Conservation (phyloP, 192 early-diverging fungal genomes). For the Coemansia sp. region DNA sequence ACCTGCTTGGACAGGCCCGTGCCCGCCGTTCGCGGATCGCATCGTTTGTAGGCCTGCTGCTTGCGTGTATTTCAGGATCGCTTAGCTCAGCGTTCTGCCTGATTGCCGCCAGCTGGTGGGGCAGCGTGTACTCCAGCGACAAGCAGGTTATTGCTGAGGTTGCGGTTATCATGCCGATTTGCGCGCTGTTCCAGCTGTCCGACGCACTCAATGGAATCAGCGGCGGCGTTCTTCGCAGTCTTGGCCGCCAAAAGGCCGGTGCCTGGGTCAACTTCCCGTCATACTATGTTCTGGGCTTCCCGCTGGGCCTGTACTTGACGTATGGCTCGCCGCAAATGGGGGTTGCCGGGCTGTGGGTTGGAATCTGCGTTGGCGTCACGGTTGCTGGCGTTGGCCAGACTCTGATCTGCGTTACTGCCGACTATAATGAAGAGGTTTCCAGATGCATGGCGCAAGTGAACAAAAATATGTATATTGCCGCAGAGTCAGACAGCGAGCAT, state of each 20-base stretch:
- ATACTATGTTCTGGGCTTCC: slow-evolving; percentile 58
- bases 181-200: slow-evolving; percentile 65
- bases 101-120: slow-evolving; percentile 43
- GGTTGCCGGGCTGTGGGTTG: slow-evolving; percentile 49
- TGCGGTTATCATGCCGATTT: slow-evolving; percentile 71
- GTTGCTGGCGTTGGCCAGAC: slow-evolving; percentile 34
- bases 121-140: slow-evolving; percentile 65
- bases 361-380: slow-evolving; percentile 33
- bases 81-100: slow-evolving; percentile 18
- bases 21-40: slow-evolving; percentile 39
- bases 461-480: slow-evolving; percentile 34
- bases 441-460: slow-evolving; percentile 37
- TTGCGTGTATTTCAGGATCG: slow-evolving; percentile 17
- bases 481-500: slow-evolving; percentile 21
- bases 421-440: slow-evolving; percentile 32
- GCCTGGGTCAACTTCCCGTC: slow-evolving; percentile 55
- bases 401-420: slow-evolving; percentile 20
- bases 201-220: slow-evolving; percentile 65
- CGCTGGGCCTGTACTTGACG: slow-evolving; percentile 57
- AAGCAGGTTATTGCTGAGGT: slow-evolving; percentile 66
- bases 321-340: slow-evolving; percentile 41
- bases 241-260: slow-evolving; percentile 56
- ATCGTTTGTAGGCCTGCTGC: slow-evolving; percentile 24
- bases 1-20: slow-evolving; percentile 48
- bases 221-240: slow-evolving; percentile 57